Conservation (phyloP, 1,284 basidiomycete genomes). For the Abortiporus biennis region DNA sequence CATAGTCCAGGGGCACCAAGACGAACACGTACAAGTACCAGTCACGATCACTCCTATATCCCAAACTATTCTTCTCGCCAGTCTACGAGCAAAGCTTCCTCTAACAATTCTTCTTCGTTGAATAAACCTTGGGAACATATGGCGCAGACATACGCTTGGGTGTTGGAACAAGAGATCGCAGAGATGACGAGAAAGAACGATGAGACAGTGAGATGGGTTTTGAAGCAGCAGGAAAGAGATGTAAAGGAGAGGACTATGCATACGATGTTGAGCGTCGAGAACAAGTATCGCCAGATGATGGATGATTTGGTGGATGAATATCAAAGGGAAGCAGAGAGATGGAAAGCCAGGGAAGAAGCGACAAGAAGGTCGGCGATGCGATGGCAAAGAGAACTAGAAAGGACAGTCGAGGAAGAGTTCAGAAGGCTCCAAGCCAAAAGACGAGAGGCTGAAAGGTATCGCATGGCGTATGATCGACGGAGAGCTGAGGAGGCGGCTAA, state of each 20-base stretch:
- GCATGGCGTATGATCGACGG: slow-evolving; percentile 30
- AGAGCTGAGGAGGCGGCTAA: slow-evolving; percentile 18
- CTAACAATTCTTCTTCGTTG: background rate
- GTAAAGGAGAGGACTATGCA: slow-evolving; percentile 16
- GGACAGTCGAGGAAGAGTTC: slow-evolving; percentile 25
- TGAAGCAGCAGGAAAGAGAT: slow-evolving; percentile 37
- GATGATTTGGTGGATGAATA: slow-evolving; percentile 45
- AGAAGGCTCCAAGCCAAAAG: slow-evolving; percentile 23
- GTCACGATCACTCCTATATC: background rate
- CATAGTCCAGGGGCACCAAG: background rate
- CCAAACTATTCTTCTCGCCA: background rate
- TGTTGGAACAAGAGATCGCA: slow-evolving; percentile 43
- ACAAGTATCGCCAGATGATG: slow-evolving; percentile 34
- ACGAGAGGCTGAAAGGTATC: slow-evolving; percentile 25
- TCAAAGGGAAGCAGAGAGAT: slow-evolving; percentile 30
- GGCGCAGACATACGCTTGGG: slow-evolving; percentile 48
- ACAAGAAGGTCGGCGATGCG: slow-evolving; percentile 41
- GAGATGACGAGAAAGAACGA: slow-evolving; percentile 36
- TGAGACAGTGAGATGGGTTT: slow-evolving; percentile 57
- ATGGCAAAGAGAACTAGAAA: slow-evolving; percentile 28
- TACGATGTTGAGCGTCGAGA: slow-evolving; percentile 17
- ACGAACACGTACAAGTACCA: background rate
- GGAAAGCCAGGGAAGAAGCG: slow-evolving; percentile 29
- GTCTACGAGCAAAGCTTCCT: background rate
- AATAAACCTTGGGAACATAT: slow-evolving; percentile 29